A percentile compares a stretch with the other conserved stretches of the same genome.
These are phyloP conservation scores for Ascochyta fabae DNA, from an alignment of 2,329 filamentous ascomycete genomes.

Conservation along the genomic window DNA sequence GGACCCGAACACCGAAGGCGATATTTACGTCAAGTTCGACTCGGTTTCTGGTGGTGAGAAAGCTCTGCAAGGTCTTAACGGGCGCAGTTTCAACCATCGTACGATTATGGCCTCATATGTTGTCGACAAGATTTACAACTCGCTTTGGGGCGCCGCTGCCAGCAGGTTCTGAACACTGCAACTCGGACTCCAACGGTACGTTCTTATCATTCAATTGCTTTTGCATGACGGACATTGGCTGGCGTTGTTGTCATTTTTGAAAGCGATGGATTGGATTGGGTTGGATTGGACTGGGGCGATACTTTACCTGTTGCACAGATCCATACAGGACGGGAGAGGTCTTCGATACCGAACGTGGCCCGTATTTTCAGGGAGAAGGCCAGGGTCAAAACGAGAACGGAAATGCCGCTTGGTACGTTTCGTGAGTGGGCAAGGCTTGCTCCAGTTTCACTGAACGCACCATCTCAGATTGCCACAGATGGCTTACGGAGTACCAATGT, in stretches of 20 bases:
- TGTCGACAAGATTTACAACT: constrained; percentile 98
- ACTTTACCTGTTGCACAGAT: constrained; percentile 15
- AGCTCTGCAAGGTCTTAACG: constrained; percentile 96
- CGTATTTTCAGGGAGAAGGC: not conserved
- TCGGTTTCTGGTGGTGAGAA: constrained; percentile 94
- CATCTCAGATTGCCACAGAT: constrained; percentile 17
- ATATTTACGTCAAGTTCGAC: constrained; percentile 99
- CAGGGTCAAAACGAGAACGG: constrained; percentile 3
- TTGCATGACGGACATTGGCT: constrained; percentile 9
- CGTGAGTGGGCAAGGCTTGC: constrained; percentile 20
- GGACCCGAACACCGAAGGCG: constrained; percentile 91
- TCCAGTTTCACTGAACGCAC: constrained; percentile 24
- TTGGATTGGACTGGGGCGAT: not conserved
- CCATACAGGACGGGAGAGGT: not conserved
- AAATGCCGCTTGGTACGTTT: constrained; percentile 21
- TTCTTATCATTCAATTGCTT: constrained; percentile 13
- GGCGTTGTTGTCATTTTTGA: constrained; percentile 5
- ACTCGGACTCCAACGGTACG: constrained; percentile 21
- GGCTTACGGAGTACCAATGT: constrained; percentile 2
- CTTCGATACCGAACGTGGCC: not conserved
- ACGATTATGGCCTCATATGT: constrained; percentile 95
- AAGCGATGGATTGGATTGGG: constrained; percentile 1
- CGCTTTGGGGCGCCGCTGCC: constrained; percentile 64
- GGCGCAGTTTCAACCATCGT: constrained; percentile 90
- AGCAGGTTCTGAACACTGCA: constrained; percentile 31